Evolutionary conservation across 129 eudicot genomes (phyloP), one percentile per base, ranked within the genome.

Genomic region (Sambucus nigra): DNA sequence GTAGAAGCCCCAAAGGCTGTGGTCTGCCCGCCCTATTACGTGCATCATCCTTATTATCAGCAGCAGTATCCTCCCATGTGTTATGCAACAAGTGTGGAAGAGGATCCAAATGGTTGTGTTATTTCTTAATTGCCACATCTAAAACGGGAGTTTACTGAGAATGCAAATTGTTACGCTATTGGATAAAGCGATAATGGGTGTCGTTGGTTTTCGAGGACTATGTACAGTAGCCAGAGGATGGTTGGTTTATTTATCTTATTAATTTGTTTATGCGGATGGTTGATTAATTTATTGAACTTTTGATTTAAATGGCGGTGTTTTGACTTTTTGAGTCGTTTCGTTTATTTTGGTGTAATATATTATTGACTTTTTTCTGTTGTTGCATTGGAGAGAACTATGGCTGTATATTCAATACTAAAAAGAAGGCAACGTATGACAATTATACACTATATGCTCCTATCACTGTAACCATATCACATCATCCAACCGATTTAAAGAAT

Each of bases 101-200:
- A 86, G 55, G 93, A 86, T 61, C 87, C 93, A 0, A 82, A 65
- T 69, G 51, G 63, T 62, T 86, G 95, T 66, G 95, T 73, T 49
- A 86, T 81, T 51, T 78, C 80, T 59, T 86, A 47, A 76, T 51
- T 17, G 13, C 22, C 27, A 28, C 21, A 19, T 47, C 26, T n/a
- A 6, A 42, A 24, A 16, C 0, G 65, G 35, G 29, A 25, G 2
- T 8, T 38, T 10, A 63, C 8, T 23, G 17, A 9, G 20, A 14
- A 26, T 26, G 38, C 10, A 7, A 25, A 14, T 26, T 45, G 67
- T 58, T 58, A 71, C 59, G 58, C 48, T 45, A n/a, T n/a, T n/a
- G n/a, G n/a, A n/a, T 58, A 41, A 64, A 55, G 66, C 64, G 53
- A 71, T 71, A 55, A 57, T 65, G 59, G 70, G 63, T 61, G 63